Percentiles rank a stretch among this genome's conserved stretches.
phyloP scores from a whole-genome alignment of 768 basidiomycete species.

The Collybia sordida region DNA sequence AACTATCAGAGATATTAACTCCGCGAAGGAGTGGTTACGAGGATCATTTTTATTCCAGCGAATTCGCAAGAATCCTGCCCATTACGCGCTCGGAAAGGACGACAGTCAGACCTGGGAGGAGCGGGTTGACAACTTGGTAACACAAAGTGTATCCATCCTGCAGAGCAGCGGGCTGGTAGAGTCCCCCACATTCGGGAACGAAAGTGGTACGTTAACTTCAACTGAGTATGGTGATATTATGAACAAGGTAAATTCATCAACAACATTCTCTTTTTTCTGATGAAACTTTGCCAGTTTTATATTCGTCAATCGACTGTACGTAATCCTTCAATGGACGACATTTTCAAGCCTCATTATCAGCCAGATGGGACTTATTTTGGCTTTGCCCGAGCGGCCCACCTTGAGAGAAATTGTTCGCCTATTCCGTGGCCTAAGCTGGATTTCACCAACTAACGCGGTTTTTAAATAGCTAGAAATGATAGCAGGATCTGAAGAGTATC shows the following conservation, averaged over 20 bases:
- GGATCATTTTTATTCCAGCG: constrained; percentile 87
- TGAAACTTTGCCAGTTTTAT: constrained; percentile 56
- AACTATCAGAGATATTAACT: constrained; percentile 69
- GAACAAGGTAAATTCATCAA: constrained; percentile 63
- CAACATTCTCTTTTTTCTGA: not conserved
- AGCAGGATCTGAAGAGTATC: constrained; percentile 66
- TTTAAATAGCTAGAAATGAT: constrained; percentile 59
- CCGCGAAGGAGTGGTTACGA: constrained; percentile 81
- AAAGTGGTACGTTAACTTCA: constrained; percentile 42
- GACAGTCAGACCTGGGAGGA: constrained; percentile 66
- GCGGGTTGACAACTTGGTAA: constrained; percentile 71
- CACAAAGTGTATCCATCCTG: constrained; percentile 60
- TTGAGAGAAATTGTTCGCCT: constrained; percentile 66
- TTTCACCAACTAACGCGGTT: not conserved
- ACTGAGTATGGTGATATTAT: constrained; percentile 85
- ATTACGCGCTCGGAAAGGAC: constrained; percentile 67
- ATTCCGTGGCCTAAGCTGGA: constrained; percentile 1
- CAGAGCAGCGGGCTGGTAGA: constrained; percentile 60
- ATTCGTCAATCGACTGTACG: constrained; percentile 67
- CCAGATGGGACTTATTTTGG: constrained; percentile 70
- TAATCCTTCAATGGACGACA: not conserved
- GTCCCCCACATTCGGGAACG: constrained; percentile 35
- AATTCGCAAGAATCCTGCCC: constrained; percentile 77
- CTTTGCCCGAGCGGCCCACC: constrained; percentile 51
- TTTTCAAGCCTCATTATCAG: not conserved